Evolutionary conservation across 768 basidiomycete genomes (phyloP).

Genomic region (Lactifluus volemus): DNA sequence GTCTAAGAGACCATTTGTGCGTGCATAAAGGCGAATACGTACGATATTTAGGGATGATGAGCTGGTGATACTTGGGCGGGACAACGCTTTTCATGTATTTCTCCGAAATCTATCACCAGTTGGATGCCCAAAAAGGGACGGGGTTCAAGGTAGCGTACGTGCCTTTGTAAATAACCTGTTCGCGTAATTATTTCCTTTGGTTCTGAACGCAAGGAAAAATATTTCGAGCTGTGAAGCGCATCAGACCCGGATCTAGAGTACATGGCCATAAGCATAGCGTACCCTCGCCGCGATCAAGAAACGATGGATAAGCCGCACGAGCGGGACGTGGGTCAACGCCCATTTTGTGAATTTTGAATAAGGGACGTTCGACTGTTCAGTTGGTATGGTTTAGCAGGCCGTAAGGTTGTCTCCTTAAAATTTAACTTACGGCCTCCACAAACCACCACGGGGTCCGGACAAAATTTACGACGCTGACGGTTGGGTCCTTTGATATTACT

Average conservation of each 20-base stretch:
- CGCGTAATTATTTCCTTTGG: conserved; percentile 4
- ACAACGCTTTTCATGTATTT: conserved; percentile 37
- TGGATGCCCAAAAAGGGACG: not conserved
- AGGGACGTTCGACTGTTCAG: conserved; percentile 22
- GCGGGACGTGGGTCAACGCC: conserved; percentile 45
- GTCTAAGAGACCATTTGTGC: not conserved
- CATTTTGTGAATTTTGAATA: conserved; percentile 40
- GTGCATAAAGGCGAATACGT: conserved; percentile 16
- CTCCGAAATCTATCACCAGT: conserved; percentile 28
- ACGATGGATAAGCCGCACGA: conserved; percentile 38
- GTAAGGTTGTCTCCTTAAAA: not conserved
- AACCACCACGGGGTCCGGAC: conserved; percentile 49
- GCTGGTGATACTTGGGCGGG: conserved; percentile 24
- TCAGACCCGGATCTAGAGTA: not conserved
- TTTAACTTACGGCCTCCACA: conserved; percentile 34
- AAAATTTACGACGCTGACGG: conserved; percentile 46
- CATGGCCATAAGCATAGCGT: conserved; percentile 7
- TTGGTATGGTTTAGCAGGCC: not conserved
- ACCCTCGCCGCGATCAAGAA: conserved; percentile 39
- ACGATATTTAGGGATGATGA: conserved; percentile 46
- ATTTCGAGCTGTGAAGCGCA: not conserved
- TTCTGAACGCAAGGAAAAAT: not conserved
- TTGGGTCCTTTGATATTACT: conserved; percentile 39
- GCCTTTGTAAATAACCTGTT: not conserved
- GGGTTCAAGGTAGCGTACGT: not conserved